A percentile compares a stretch with the other conserved stretches of the same genome.
phyloP scores from a whole-genome alignment of 2,329 filamentous ascomycete genomes.

The Trichoderma simmonsii region DNA sequence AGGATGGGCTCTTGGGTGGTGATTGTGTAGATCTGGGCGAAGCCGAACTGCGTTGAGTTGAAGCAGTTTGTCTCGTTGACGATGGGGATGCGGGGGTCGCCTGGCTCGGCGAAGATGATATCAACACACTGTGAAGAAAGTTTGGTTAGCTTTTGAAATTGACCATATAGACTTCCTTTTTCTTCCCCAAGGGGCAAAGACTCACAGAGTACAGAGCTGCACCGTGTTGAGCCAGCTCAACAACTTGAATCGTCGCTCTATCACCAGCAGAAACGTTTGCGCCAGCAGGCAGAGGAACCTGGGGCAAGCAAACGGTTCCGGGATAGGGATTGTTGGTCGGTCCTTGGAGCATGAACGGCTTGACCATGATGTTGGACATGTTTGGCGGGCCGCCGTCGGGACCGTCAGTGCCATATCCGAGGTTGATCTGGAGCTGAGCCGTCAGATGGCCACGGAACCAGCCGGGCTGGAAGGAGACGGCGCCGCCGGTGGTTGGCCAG shows the following conservation, averaged over 20 bases:
- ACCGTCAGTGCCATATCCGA: constrained; percentile 73
- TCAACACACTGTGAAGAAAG: constrained; percentile 73
- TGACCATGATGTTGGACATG: constrained; percentile 80
- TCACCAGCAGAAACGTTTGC: constrained; percentile 73
- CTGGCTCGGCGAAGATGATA: constrained; percentile 81
- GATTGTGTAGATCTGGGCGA: constrained; percentile 73
- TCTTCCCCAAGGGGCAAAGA: neutral
- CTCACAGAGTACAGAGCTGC: constrained; percentile 77
- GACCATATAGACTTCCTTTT: too few species aligned
- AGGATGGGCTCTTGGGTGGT: constrained; percentile 38
- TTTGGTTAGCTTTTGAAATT: neutral
- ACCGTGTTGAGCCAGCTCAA: constrained; percentile 80
- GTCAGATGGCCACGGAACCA: constrained; percentile 89
- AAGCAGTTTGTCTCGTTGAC: constrained; percentile 84
- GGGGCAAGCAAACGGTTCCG: constrained; percentile 83
- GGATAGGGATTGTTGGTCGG: constrained; percentile 82
- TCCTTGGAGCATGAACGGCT: constrained; percentile 78
- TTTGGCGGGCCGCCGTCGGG: constrained; percentile 68
- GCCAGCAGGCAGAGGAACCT: constrained; percentile 77
- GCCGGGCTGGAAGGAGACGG: constrained; percentile 86
- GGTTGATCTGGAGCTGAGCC: constrained; percentile 85
- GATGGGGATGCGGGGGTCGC: constrained; percentile 61
- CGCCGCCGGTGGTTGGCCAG: constrained; percentile 86
- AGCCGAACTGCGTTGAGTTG: constrained; percentile 76
- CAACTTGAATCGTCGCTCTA: constrained; percentile 83